These are phyloP conservation scores for Plasmodium berghei DNA, from an alignment of 169 alveolate species.

Conservation along the genomic window DNA sequence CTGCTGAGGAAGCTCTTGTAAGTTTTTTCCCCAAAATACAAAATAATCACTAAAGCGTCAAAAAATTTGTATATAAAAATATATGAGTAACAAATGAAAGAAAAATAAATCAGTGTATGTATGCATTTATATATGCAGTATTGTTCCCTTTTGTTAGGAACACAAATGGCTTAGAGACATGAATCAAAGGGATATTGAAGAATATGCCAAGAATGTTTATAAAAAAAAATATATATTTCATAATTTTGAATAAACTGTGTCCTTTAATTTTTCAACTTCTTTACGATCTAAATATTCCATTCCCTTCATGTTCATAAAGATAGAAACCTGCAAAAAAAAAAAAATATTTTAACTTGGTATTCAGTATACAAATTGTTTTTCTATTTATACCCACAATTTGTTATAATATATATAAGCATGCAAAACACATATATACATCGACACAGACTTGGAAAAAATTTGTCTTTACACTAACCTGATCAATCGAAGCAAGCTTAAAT, in stretches of 20 bases:
- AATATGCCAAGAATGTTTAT: constrained; percentile 37
- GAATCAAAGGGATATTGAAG: constrained; percentile 12
- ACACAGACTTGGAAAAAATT: no score
- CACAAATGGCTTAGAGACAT: constrained; percentile 38
- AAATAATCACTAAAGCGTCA: background rate
- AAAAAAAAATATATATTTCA: constrained; percentile 6
- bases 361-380: background rate
- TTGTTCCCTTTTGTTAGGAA: constrained; percentile 2
- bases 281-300: constrained; percentile 10
- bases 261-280: constrained; percentile 27
- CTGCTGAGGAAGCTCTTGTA: constrained; percentile 31
- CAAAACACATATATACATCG: no score
- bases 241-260: constrained; percentile 30
- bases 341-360: no score
- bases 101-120: background rate
- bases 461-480: constrained; percentile 6
- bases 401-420: no score
- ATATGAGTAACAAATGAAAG: no score
- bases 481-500: constrained; percentile 24
- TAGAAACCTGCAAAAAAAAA: constrained; percentile 21
- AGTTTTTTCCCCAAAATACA: background rate
- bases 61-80: no score
- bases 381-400: no score
- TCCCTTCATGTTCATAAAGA: constrained; percentile 29
- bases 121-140: background rate